These are phyloP conservation scores for Prosopis cineraria DNA, from an alignment of 306 rosid genomes.

Conservation along the genomic window DNA sequence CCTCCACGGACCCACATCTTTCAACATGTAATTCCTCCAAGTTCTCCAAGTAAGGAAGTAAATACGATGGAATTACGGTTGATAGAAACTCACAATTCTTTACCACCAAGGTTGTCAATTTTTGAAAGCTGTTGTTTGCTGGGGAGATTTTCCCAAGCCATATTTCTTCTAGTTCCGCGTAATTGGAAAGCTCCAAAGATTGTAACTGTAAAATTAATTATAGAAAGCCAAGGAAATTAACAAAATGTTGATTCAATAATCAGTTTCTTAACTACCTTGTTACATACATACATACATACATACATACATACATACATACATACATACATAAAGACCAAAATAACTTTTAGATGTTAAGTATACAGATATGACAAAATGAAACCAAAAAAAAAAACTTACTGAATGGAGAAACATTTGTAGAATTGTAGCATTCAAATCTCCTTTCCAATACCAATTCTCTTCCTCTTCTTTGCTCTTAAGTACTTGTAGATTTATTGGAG, in stretches of 20 bases:
- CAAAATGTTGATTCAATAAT: too few relatives aligned
- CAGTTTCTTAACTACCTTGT: too few relatives aligned
- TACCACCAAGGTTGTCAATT: constrained; percentile 1
- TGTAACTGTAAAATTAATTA: too few relatives aligned
- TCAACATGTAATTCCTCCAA: constrained; percentile 3
- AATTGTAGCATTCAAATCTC: not conserved
- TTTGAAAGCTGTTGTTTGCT: not conserved
- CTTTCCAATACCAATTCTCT: not conserved
- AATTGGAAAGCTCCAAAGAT: not conserved
- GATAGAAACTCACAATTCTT: not conserved
- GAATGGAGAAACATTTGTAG: too few relatives aligned
- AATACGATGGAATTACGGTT: not conserved
- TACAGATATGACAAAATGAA: not conserved
- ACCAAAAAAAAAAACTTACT: too few relatives aligned
- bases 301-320: too few relatives aligned
- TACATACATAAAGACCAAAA: too few relatives aligned
- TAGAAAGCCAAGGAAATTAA: not conserved
- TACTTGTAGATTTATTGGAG: not conserved
- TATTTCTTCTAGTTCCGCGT: not conserved
- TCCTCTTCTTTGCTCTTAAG: not conserved
- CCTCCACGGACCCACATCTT: not conserved
- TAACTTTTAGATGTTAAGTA: too few relatives aligned
- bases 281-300: too few relatives aligned
- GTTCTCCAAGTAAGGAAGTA: not conserved
- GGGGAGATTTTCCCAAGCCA: not conserved